Percentiles rank a stretch among this genome's conserved stretches.
These are phyloP conservation scores for Stylonectria norvegica DNA, from an alignment of 2,329 filamentous ascomycete species.

Conservation along the genomic window DNA sequence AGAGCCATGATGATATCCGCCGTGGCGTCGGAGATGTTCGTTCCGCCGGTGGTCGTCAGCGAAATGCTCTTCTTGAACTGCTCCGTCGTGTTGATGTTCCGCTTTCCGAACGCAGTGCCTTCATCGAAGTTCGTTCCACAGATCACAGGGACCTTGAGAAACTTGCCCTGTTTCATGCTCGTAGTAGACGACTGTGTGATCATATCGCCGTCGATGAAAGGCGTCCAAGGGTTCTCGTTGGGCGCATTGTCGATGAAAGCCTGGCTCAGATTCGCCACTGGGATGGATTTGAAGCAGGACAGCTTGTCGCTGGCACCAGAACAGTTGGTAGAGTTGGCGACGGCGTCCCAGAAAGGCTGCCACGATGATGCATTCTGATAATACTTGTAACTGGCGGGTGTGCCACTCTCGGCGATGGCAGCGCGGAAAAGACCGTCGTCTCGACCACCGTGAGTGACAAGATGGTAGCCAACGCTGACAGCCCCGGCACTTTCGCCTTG, in stretches of 20 bases:
- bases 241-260: neutral
- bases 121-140: conserved; percentile 65
- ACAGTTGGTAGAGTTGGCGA: conserved; percentile 26
- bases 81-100: conserved; percentile 51
- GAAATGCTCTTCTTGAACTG: conserved; percentile 38
- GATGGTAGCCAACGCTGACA: conserved; percentile 47
- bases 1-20: conserved; percentile 37
- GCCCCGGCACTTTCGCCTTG: conserved; percentile 55
- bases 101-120: conserved; percentile 52
- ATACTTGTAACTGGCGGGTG: conserved; percentile 21
- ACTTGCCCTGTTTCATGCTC: conserved; percentile 50
- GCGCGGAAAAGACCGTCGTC: conserved; percentile 53
- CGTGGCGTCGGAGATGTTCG: conserved; percentile 8
- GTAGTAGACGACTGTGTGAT: neutral
- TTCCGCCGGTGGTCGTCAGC: neutral
- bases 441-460: conserved; percentile 50
- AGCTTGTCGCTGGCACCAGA: conserved; percentile 21
- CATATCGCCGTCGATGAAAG: neutral
- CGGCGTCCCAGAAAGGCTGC: conserved; percentile 30
- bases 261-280: conserved; percentile 43
- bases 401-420: conserved; percentile 49
- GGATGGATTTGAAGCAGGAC: conserved; percentile 31
- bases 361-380: conserved; percentile 14
- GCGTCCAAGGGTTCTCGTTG: neutral
- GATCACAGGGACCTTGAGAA: conserved; percentile 54